Evolutionary conservation across 208 protist species (phyloP).

Genomic region (Leishmania aethiopica): DNA sequence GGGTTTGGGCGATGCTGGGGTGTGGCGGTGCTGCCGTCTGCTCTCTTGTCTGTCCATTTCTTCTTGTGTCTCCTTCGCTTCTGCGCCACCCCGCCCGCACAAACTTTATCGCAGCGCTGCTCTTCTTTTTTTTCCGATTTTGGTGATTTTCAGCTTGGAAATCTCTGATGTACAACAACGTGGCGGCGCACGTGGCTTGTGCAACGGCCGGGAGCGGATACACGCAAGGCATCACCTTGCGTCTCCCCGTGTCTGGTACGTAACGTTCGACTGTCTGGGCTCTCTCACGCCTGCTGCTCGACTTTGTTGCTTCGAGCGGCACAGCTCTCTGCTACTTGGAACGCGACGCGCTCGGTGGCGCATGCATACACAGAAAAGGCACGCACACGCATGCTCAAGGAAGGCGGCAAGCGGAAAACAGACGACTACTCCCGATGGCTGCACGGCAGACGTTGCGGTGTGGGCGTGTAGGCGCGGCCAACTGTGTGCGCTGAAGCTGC

Average conservation of each 20-base stretch:
- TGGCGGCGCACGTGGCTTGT: not conserved
- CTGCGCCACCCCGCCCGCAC: not conserved
- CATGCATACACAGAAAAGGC: not conserved
- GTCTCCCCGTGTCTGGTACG: not conserved
- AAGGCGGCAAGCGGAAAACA: not conserved
- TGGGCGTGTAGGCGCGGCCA: not conserved
- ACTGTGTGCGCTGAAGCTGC: not conserved
- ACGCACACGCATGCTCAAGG: too few relatives aligned
- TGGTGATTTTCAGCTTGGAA: not conserved
- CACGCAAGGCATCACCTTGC: not conserved
- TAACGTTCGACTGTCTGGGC: not conserved
- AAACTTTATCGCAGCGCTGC: not conserved
- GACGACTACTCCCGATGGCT: too few relatives aligned
- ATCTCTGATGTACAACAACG: not conserved
- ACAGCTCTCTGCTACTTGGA: not conserved
- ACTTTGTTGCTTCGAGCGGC: not conserved
- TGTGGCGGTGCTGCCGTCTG: not conserved
- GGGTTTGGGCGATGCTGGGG: not conserved
- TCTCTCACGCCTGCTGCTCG: not conserved
- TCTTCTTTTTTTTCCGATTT: not conserved
- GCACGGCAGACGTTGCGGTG: not conserved
- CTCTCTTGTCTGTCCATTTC: not conserved
- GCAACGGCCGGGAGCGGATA: not conserved
- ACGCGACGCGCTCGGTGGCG: not conserved
- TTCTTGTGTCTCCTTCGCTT: not conserved